Conservation (phyloP, 2,329 filamentous ascomycete species). For the Neonectria punicea region DNA sequence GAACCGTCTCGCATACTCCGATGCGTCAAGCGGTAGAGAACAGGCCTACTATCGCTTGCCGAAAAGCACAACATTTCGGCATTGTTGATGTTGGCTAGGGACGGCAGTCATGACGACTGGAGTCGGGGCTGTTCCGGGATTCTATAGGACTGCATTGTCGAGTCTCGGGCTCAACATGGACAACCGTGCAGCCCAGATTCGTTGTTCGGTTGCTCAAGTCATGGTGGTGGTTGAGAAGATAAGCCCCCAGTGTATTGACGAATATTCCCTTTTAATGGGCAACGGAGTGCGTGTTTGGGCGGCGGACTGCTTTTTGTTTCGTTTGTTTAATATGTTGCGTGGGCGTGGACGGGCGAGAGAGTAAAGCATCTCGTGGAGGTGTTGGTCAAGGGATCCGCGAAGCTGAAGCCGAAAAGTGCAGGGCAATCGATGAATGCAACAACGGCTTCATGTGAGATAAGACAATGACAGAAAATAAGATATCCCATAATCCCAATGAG, state of each 20-base stretch:
- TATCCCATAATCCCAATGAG: neutral
- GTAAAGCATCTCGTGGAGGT: slow-evolving; percentile 6
- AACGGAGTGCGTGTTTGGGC: slow-evolving; percentile 14
- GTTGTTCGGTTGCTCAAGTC: slow-evolving; percentile 7
- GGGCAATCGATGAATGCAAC: neutral
- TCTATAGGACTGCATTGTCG: slow-evolving; percentile 17
- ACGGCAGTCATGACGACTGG: neutral
- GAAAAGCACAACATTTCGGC: neutral
- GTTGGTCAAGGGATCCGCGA: slow-evolving; percentile 6
- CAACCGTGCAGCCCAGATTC: slow-evolving; percentile 12
- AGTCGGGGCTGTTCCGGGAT: neutral
- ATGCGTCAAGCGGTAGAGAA: neutral
- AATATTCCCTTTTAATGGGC: slow-evolving; percentile 12
- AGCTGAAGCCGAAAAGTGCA: neutral
- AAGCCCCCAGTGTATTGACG: slow-evolving; percentile 3
- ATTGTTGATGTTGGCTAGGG: neutral
- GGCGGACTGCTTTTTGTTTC: slow-evolving; percentile 12
- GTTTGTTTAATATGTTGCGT: slow-evolving; percentile 22
- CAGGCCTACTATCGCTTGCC: neutral
- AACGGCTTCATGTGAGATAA: slow-evolving; percentile 21
- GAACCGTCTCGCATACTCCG: neutral
- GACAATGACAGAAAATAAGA: neutral
- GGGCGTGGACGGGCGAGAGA: slow-evolving; percentile 2
- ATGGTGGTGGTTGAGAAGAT: slow-evolving; percentile 4
- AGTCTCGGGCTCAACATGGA: slow-evolving; percentile 18